phyloP scores from a whole-genome alignment of 768 basidiomycete species.

The Trametes villosa region DNA sequence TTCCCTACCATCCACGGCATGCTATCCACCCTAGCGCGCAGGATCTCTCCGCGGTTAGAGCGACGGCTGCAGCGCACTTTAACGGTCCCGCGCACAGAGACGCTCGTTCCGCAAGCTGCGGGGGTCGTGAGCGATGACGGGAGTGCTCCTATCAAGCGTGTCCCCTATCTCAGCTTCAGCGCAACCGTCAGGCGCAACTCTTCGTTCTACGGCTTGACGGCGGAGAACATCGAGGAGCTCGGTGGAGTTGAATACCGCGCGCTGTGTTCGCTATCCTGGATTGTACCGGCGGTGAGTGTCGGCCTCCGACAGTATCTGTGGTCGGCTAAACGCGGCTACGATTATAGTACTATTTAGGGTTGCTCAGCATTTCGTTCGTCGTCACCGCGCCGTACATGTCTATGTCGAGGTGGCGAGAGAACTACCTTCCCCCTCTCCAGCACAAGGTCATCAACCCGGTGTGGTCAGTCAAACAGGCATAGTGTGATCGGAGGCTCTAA shows the following conservation, averaged over 20 bases:
- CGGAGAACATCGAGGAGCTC: constrained; percentile 83
- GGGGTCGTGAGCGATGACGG: background rate
- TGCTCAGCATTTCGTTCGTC: constrained; percentile 47
- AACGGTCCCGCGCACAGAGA: constrained; percentile 73
- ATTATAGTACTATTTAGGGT: constrained; percentile 48
- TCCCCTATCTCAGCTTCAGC: constrained; percentile 81
- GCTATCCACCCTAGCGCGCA: constrained; percentile 41
- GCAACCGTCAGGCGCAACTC: constrained; percentile 80
- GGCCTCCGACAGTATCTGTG: background rate
- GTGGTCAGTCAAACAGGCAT: constrained; percentile 38
- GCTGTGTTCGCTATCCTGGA: constrained; percentile 76
- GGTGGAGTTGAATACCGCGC: constrained; percentile 93
- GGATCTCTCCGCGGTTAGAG: constrained; percentile 62
- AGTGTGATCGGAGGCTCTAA: too few relatives aligned
- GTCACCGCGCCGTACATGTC: constrained; percentile 53
- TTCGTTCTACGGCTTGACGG: constrained; percentile 63
- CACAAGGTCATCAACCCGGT: constrained; percentile 44
- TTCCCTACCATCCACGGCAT: constrained; percentile 39
- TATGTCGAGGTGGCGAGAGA: constrained; percentile 41
- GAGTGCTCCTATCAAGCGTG: constrained; percentile 40
- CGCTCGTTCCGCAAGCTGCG: constrained; percentile 40
- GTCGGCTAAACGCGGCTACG: too few relatives aligned
- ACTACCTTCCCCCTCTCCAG: constrained; percentile 42
- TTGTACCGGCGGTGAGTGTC: constrained; percentile 61
- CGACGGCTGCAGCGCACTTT: constrained; percentile 63